These are phyloP conservation scores for Rhizoctonia solani DNA, from an alignment of 1,284 basidiomycete genomes.

Conservation along the genomic window DNA sequence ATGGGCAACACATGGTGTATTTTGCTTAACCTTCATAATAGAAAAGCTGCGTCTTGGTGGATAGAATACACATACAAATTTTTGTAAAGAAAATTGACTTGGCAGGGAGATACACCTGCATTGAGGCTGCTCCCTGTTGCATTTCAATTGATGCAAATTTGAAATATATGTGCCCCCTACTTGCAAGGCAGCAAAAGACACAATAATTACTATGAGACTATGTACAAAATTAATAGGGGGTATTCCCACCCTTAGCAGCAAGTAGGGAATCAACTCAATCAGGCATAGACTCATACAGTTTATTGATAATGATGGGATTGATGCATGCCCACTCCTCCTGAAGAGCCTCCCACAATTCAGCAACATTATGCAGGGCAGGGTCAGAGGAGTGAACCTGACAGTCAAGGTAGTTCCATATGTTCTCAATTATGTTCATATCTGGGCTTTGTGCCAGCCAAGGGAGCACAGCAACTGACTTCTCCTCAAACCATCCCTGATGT, in stretches of 20 bases:
- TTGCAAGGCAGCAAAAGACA: no score
- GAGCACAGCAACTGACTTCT: no score
- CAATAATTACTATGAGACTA: neutral
- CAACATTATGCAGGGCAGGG: neutral
- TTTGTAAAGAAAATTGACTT: no score
- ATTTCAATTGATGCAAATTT: no score
- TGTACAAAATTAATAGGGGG: neutral
- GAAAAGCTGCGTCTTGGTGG: no score
- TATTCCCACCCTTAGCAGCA: neutral
- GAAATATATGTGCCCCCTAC: no score
- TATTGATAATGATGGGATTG: neutral
- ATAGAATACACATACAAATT: no score
- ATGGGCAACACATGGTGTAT: no score
- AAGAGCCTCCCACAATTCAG: constrained; percentile 13
- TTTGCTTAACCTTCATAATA: no score
- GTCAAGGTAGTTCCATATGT: constrained; percentile 6
- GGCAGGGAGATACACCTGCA: no score
- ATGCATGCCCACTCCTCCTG: constrained; percentile 1
- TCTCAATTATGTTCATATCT: constrained; percentile 1
- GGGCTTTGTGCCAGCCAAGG: constrained; percentile 1
- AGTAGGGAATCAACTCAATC: neutral
- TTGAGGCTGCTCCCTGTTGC: no score
- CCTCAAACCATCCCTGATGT: no score
- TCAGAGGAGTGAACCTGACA: neutral
- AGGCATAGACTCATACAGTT: constrained; percentile 10